Evolutionary conservation across 495 filamentous ascomycete genomes (phyloP).

Genomic region (Aspergillus panamensis): DNA sequence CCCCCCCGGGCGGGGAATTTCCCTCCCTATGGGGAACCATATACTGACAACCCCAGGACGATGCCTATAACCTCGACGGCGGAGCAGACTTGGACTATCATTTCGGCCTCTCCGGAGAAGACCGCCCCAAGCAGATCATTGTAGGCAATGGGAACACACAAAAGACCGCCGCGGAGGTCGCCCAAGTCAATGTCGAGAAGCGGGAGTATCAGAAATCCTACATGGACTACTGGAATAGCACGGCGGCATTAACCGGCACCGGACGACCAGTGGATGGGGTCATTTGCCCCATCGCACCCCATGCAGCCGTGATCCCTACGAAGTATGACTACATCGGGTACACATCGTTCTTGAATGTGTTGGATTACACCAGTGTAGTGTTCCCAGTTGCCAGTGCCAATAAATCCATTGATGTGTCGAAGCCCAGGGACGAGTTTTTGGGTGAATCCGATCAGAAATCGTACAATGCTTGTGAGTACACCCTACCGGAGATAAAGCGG

Average conservation of each 20-base stretch:
- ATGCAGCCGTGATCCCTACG: conserved; percentile 47
- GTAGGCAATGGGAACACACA: conserved; percentile 21
- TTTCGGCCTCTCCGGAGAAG: conserved; percentile 56
- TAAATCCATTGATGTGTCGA: conserved; percentile 48
- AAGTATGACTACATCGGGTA: conserved; percentile 52
- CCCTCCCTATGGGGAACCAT: background rate
- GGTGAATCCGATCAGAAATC: conserved; percentile 42
- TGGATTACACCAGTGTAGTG: conserved; percentile 57
- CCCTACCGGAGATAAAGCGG: background rate
- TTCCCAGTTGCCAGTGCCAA: conserved; percentile 57
- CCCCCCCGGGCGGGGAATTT: no score
- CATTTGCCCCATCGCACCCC: conserved; percentile 44
- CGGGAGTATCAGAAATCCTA: conserved; percentile 60
- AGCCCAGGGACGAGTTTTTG: conserved; percentile 32
- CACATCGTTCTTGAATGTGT: conserved; percentile 48
- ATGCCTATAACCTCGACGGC: conserved; percentile 42
- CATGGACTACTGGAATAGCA: conserved; percentile 68
- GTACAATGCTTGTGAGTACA: conserved; percentile 52
- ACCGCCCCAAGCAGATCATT: conserved; percentile 39
- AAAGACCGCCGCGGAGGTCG: conserved; percentile 46
- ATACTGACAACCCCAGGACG: conserved; percentile 6
- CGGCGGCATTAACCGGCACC: conserved; percentile 48
- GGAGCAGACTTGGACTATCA: conserved; percentile 49
- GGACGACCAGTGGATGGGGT: conserved; percentile 56
- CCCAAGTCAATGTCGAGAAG: conserved; percentile 54